These are phyloP conservation scores for Gentiana dahurica DNA, from an alignment of 257 asterid species.

Conservation along the genomic window DNA sequence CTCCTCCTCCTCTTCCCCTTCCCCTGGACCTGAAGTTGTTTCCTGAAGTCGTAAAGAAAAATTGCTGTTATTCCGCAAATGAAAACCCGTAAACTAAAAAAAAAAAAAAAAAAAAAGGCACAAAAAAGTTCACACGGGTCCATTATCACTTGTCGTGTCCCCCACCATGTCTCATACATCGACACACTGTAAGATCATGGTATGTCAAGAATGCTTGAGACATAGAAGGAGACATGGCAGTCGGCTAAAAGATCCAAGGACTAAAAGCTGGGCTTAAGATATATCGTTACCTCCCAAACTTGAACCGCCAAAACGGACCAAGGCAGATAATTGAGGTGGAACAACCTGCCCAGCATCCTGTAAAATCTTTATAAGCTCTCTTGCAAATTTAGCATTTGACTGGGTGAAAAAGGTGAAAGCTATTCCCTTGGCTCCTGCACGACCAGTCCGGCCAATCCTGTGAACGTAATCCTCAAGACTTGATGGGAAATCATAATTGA, in stretches of 20 bases:
- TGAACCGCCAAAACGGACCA: constrained; percentile 36
- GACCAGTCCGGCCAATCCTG: constrained; percentile 94
- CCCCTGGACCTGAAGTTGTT: constrained; percentile 67
- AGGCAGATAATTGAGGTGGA: constrained; percentile 67
- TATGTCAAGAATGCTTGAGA: background rate
- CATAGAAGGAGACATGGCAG: background rate
- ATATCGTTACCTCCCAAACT: constrained; percentile 38
- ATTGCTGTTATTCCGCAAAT: no score
- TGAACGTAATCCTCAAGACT: constrained; percentile 89
- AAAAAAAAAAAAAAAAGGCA: no score
- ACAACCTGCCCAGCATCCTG: constrained; percentile 79
- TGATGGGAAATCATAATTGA: constrained; percentile 86
- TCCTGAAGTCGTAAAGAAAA: constrained; percentile 37
- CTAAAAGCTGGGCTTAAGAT: background rate
- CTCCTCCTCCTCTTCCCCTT: constrained; percentile 68
- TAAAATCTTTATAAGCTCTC: constrained; percentile 63
- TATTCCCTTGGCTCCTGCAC: constrained; percentile 87
- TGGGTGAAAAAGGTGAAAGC: constrained; percentile 78
- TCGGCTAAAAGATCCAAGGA: no score
- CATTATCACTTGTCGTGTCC: no score
- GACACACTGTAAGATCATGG: no score
- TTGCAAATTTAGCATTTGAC: constrained; percentile 53
- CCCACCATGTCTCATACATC: no score
- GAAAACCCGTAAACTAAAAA: no score
- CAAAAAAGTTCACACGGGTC: no score